phyloP scores from a whole-genome alignment of 208 protist species.

The Leishmania guyanensis region DNA sequence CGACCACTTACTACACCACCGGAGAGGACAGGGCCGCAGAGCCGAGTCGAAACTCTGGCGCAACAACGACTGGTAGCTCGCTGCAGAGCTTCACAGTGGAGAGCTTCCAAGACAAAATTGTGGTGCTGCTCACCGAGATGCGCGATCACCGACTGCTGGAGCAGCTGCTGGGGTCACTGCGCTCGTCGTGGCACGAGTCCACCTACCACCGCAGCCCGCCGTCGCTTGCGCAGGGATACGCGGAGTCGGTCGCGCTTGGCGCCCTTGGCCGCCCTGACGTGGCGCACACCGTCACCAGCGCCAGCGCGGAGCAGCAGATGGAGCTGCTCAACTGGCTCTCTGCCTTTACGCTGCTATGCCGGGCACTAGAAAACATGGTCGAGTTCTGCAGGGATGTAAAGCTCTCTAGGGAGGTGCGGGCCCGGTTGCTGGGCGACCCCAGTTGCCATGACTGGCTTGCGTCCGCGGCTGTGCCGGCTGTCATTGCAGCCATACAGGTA shows the following conservation, averaged over 20 bases:
- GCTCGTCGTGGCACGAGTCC: slow-evolving; percentile 36
- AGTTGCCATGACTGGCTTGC: slow-evolving; percentile 58
- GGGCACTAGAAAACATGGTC: slow-evolving; percentile 72
- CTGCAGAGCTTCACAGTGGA: slow-evolving; percentile 72
- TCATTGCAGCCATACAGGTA: slow-evolving; percentile 54
- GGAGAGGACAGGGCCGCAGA: slow-evolving; percentile 17
- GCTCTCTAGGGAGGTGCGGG: slow-evolving; percentile 45
- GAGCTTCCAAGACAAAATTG: slow-evolving; percentile 49
- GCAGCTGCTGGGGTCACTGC: slow-evolving; percentile 57
- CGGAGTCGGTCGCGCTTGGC: slow-evolving; percentile 38
- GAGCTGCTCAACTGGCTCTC: slow-evolving; percentile 69
- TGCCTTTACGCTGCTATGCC: slow-evolving; percentile 65
- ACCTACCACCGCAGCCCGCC: slow-evolving; percentile 36
- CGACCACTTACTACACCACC: slow-evolving; percentile 73
- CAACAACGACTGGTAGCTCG: slow-evolving; percentile 42
- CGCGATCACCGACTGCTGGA: slow-evolving; percentile 49
- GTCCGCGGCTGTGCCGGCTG: slow-evolving; percentile 58
- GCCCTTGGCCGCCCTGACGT: slow-evolving; percentile 35
- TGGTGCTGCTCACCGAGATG: slow-evolving; percentile 37
- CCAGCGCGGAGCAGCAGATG: slow-evolving; percentile 44
- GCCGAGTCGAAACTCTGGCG: background rate
- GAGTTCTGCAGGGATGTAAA: slow-evolving; percentile 58
- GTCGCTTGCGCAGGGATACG: slow-evolving; percentile 30
- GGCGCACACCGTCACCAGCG: slow-evolving; percentile 34
- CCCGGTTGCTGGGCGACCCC: slow-evolving; percentile 29